Conservation (phyloP, 305 asterid genomes). For the Stenogyne calaminthoides region DNA sequence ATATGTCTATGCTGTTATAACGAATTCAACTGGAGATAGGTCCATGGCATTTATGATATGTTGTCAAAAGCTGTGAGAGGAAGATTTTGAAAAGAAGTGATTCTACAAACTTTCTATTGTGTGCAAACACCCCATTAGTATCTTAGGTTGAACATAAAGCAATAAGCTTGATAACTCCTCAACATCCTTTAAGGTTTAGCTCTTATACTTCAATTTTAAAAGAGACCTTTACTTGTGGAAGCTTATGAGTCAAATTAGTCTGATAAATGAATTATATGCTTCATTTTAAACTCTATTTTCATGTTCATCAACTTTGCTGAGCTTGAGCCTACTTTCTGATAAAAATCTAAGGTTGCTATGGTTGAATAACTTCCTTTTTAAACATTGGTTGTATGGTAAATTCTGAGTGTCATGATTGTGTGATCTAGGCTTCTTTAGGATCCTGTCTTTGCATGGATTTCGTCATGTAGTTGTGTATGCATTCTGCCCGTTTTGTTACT, state of each 20-base stretch:
- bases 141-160: slow-evolving; percentile 1
- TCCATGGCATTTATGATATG: neutral
- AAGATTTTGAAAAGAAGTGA: too few species aligned
- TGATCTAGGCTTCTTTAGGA: neutral
- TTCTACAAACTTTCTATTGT: too few species aligned
- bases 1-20: slow-evolving; percentile 9
- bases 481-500: neutral
- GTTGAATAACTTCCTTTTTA: slow-evolving; percentile 10
- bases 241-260: slow-evolving; percentile 1
- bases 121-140: neutral
- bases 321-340: slow-evolving; percentile 14
- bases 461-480: neutral
- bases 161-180: slow-evolving; percentile 16
- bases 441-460: slow-evolving; percentile 14
- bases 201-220: neutral
- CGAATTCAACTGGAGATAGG: slow-evolving; percentile 9
- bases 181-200: slow-evolving; percentile 6
- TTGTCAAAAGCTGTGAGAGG: too few species aligned
- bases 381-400: slow-evolving; percentile 9
- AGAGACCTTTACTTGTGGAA: slow-evolving; percentile 7
- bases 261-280: slow-evolving; percentile 16
- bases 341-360: neutral
- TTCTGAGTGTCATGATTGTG: neutral
- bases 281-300: slow-evolving; percentile 8
- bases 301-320: slow-evolving; percentile 12